phyloP scores from a whole-genome alignment of 2,329 filamentous ascomycete species.

The Coleophoma cylindrospora region DNA sequence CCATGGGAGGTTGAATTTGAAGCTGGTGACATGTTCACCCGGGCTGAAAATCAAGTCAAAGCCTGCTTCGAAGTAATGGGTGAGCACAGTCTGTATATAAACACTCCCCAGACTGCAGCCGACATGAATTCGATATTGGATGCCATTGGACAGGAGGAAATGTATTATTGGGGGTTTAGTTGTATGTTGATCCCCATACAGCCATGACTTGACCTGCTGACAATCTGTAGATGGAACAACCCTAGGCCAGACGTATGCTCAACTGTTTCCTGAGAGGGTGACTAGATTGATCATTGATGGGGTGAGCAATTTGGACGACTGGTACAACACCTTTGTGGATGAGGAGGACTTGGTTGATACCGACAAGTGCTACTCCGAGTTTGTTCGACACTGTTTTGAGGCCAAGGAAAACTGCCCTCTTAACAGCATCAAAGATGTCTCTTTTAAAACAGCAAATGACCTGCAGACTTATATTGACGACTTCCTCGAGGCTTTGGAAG shows the following conservation, averaged over 20 bases:
- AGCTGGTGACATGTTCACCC: slow-evolving; percentile 32
- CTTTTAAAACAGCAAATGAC: slow-evolving; percentile 5
- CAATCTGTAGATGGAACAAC: slow-evolving; percentile 27
- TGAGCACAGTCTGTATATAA: slow-evolving; percentile 38
- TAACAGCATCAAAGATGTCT: slow-evolving; percentile 4
- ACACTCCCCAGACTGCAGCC: slow-evolving; percentile 44
- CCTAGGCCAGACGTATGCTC: slow-evolving; percentile 35
- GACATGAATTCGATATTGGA: slow-evolving; percentile 47
- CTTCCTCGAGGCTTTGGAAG: slow-evolving; percentile 8
- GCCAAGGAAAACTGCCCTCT: slow-evolving; percentile 10
- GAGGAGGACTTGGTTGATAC: slow-evolving; percentile 12
- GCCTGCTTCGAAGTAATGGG: slow-evolving; percentile 39
- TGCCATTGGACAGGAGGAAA: slow-evolving; percentile 31
- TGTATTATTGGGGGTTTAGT: slow-evolving; percentile 36
- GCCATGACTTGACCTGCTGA: neutral
- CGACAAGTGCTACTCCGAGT: slow-evolving; percentile 13
- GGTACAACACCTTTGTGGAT: slow-evolving; percentile 15
- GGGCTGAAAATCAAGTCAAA: slow-evolving; percentile 34
- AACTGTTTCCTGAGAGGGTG: slow-evolving; percentile 28
- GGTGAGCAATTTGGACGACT: slow-evolving; percentile 21
- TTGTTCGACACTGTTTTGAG: slow-evolving; percentile 13
- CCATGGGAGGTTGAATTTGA: slow-evolving; percentile 10
- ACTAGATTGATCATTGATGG: slow-evolving; percentile 18
- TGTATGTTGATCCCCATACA: slow-evolving; percentile 11
- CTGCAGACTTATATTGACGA: slow-evolving; percentile 8